Conservation (phyloP, 140 eudicot species). For the Senecio squalidus region DNA sequence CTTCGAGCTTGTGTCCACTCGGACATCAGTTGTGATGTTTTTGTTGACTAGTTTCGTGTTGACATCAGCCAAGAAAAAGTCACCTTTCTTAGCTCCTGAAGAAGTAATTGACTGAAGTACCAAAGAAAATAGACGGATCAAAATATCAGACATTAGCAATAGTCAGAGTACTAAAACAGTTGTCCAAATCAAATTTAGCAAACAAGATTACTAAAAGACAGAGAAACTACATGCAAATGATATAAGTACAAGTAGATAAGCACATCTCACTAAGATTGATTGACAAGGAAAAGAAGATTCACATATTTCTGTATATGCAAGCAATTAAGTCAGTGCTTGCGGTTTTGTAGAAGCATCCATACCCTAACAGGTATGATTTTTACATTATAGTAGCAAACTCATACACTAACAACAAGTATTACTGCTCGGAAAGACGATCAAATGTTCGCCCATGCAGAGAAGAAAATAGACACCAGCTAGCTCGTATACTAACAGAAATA, state of each 20-base stretch:
- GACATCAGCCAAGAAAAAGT: constrained; percentile 46
- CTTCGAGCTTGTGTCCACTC: constrained; percentile 53
- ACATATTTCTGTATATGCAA: not conserved
- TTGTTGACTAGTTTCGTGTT: constrained; percentile 50
- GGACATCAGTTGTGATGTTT: constrained; percentile 56
- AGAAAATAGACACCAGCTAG: no score
- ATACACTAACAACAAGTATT: no score
- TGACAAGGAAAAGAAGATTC: not conserved
- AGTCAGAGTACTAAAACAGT: not conserved
- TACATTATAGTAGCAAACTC: no score
- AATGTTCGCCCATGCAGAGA: no score
- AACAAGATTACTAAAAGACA: not conserved
- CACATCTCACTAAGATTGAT: not conserved
- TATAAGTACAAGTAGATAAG: not conserved
- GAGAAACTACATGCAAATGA: not conserved
- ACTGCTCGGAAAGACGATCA: no score
- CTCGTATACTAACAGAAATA: no score
- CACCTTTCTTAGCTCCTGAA: constrained; percentile 53
- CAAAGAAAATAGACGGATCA: not conserved
- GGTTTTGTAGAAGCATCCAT: not conserved
- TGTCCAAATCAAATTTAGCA: not conserved
- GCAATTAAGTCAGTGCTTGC: not conserved
- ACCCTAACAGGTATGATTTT: not conserved
- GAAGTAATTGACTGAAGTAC: constrained; percentile 57
- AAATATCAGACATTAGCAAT: not conserved